A percentile compares a stretch with the other conserved stretches of the same genome.
phyloP scores from a whole-genome alignment of 2,329 filamentous ascomycete genomes.

The Pestalotiopsis sp. region DNA sequence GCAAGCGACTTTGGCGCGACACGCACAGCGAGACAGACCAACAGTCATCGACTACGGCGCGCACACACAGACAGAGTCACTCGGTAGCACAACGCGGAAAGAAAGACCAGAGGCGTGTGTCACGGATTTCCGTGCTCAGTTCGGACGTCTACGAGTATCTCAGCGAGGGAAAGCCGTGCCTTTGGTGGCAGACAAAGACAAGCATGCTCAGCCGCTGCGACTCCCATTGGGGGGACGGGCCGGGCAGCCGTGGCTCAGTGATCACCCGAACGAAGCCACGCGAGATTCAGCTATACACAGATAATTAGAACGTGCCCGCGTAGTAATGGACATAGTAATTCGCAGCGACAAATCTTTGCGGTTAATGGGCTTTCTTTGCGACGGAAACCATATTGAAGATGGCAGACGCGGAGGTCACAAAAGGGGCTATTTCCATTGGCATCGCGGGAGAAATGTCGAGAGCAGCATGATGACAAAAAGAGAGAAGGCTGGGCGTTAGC shows the following conservation, averaged over 20 bases:
- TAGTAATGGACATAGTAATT: neutral
- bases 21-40: neutral
- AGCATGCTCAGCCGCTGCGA: neutral
- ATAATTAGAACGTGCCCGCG: neutral
- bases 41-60: neutral
- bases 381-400: neutral
- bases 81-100: neutral
- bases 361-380: neutral
- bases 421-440: neutral
- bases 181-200: neutral
- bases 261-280: neutral
- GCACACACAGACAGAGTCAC: neutral
- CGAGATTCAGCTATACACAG: neutral
- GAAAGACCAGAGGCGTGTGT: neutral
- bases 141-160: neutral
- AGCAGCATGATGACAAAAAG: neutral
- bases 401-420: neutral
- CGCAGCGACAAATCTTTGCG: neutral
- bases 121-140: neutral
- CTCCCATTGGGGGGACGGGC: neutral
- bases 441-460: neutral
- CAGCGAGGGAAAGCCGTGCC: neutral
- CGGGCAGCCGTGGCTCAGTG: neutral
- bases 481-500: neutral
- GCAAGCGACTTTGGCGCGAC: neutral